Percentiles rank a stretch among this genome's conserved stretches.
phyloP scores from a whole-genome alignment of 192 early-diverging fungal genomes.

The Linnemannia hyalina region DNA sequence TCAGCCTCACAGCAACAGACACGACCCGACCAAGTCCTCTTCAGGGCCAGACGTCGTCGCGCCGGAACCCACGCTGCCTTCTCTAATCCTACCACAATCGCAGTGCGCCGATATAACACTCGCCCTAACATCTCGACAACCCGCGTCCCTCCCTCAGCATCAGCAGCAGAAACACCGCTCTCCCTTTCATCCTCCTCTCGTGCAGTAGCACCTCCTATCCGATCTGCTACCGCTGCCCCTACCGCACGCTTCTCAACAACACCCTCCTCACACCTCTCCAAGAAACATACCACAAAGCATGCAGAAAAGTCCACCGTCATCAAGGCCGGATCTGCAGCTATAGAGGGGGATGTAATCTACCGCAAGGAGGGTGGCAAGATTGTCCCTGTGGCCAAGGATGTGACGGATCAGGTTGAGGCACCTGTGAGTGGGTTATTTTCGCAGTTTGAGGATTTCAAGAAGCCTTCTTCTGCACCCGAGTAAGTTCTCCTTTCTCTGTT shows the following conservation, averaged over 20 bases:
- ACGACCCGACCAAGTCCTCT: neutral
- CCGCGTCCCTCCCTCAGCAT: neutral
- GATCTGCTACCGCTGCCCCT: neutral
- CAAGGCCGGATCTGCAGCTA: neutral
- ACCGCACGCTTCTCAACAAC: neutral
- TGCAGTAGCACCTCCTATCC: neutral
- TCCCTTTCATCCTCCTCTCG: neutral
- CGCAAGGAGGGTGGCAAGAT: slow-evolving; percentile 42
- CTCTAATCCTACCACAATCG: neutral
- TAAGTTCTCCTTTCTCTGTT: slow-evolving; percentile 5
- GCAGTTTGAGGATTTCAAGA: slow-evolving; percentile 29
- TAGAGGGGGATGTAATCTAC: slow-evolving; percentile 47
- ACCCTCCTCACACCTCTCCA: neutral
- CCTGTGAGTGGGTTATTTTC: slow-evolving; percentile 44
- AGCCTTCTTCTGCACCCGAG: slow-evolving; percentile 18
- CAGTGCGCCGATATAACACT: neutral
- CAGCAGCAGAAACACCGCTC: neutral
- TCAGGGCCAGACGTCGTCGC: slow-evolving; percentile 28
- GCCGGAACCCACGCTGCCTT: slow-evolving; percentile 21
- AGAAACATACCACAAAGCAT: neutral
- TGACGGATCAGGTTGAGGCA: neutral
- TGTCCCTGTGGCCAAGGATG: slow-evolving; percentile 22
- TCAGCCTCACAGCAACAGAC: neutral
- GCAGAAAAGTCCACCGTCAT: neutral
- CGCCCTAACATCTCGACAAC: neutral